Evolutionary conservation across 1,284 basidiomycete species (phyloP), one percentile per base, ranked within the genome.

Genomic region (Psilocybe mexicana): DNA sequence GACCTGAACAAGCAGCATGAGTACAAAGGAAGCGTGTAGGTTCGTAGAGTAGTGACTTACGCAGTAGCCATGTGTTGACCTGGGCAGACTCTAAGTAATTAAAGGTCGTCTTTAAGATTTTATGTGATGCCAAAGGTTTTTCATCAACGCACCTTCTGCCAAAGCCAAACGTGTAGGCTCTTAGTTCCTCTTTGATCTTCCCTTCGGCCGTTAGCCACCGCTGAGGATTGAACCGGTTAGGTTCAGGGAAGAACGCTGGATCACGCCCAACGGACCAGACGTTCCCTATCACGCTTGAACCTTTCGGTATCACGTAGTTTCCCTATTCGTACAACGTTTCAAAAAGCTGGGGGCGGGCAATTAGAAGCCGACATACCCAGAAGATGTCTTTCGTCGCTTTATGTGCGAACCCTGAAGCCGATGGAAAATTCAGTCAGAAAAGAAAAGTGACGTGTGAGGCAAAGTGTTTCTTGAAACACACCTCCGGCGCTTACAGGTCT

Each of bases 181-280:
- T 77, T 28, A 85, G 63, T 56, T 86, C 79, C 0, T 79, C 77
- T 26, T 75, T 70, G 11, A 87, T 60, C n/a, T 70, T 69, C 0
- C 83, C 84, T 1, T 80, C 70, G 5, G 71, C 64, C 26, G 76
- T 76, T 5, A 88, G 57, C 86, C 85, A 88, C 26, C 85, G 75
- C 55, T 78, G 74, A 0, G 84, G 85, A 36, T 82, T 71, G 67
- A 88, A 88, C 24, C 52, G 68, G 46, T 87, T 83, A 0, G 85
- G 83, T 51, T 87, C 79, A 0, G 81, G 79, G 66, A 84, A 88
- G 23, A 79, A 74, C 1, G 69, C 73, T 0, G 84, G 81, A 63
- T 88, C 85, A 42, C 78, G 78, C 1, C 76, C 77, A 30, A 88
- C 79, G 0, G 81, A 75, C 86, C 86, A 88, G n/a, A 81, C 78